Conservation (phyloP, 495 filamentous ascomycete species). For the Friedmanniomyces endolithicus region DNA sequence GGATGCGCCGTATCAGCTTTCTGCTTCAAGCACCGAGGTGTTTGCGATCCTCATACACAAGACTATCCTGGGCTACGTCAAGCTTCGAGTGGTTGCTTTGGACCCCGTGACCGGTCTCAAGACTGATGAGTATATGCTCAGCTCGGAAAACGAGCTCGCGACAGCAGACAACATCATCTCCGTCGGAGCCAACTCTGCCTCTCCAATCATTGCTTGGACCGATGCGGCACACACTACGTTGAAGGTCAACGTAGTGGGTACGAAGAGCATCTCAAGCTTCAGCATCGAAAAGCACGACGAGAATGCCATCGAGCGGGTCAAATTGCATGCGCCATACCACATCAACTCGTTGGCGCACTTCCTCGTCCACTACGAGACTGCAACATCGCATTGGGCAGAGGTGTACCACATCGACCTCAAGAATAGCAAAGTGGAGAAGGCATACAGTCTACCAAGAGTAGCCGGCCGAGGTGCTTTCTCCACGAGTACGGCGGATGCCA, state of each 20-base stretch:
- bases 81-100: slow-evolving; percentile 59
- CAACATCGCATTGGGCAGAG: slow-evolving; percentile 61
- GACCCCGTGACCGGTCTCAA: slow-evolving; percentile 59
- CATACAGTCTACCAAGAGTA: slow-evolving; percentile 60
- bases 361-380: slow-evolving; percentile 68
- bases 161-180: slow-evolving; percentile 56
- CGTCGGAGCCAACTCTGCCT: slow-evolving; percentile 71
- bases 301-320: slow-evolving; percentile 52
- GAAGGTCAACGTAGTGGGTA: slow-evolving; percentile 70
- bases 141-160: slow-evolving; percentile 59
- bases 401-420: slow-evolving; percentile 71
- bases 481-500: slow-evolving; percentile 58
- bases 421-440: slow-evolving; percentile 51
- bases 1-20: slow-evolving; percentile 66
- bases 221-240: slow-evolving; percentile 54
- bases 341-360: slow-evolving; percentile 64
- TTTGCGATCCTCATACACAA: slow-evolving; percentile 69
- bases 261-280: slow-evolving; percentile 45
- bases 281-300: slow-evolving; percentile 40
- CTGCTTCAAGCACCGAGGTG: slow-evolving; percentile 57
- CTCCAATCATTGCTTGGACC: slow-evolving; percentile 72
- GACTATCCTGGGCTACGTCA: slow-evolving; percentile 50
- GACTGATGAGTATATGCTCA: slow-evolving; percentile 50
- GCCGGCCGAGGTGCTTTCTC: slow-evolving; percentile 63
- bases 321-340: slow-evolving; percentile 59